Percentiles rank a stretch among this genome's conserved stretches.
These are phyloP conservation scores for Puccinellia tenuiflora DNA, from an alignment of 176 grass and related monocot species.

Conservation along the genomic window DNA sequence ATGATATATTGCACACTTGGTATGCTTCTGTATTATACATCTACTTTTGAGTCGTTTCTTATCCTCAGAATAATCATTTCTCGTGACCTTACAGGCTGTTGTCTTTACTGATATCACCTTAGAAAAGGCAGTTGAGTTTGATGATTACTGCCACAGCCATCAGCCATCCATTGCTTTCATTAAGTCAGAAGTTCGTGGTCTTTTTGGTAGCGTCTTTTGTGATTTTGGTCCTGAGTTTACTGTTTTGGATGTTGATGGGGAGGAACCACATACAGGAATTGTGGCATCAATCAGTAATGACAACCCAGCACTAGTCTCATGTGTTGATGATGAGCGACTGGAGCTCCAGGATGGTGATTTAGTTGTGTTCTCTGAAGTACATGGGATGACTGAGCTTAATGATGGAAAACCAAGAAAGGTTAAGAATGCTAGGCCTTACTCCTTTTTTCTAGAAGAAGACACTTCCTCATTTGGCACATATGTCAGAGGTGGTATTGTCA, in stretches of 20 bases:
- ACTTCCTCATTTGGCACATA: constrained; percentile 66
- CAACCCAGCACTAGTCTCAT: constrained; percentile 75
- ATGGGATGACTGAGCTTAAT: constrained; percentile 83
- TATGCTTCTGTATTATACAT: background rate
- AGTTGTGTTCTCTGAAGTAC: constrained; percentile 82
- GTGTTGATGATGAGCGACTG: constrained; percentile 87
- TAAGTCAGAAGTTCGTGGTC: constrained; percentile 70
- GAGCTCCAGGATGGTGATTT: constrained; percentile 92
- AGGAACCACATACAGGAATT: constrained; percentile 88
- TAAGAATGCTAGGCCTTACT: constrained; percentile 75
- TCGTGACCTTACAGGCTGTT: constrained; percentile 46
- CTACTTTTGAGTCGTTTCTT: background rate
- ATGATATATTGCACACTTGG: background rate
- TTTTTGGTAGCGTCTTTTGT: constrained; percentile 86
- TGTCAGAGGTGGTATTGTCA: constrained; percentile 79
- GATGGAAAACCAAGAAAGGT: constrained; percentile 87
- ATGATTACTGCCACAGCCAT: constrained; percentile 78
- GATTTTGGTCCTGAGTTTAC: constrained; percentile 87
- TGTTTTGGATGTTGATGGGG: constrained; percentile 87
- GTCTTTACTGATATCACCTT: constrained; percentile 84
- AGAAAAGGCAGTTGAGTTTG: constrained; percentile 71
- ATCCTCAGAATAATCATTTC: constrained; percentile 10
- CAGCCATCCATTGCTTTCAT: constrained; percentile 89
- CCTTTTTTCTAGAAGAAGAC: constrained; percentile 88
- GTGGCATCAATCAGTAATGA: constrained; percentile 86